These are phyloP conservation scores for Crithidia mellificae DNA, from an alignment of 208 protist genomes.

Conservation along the genomic window DNA sequence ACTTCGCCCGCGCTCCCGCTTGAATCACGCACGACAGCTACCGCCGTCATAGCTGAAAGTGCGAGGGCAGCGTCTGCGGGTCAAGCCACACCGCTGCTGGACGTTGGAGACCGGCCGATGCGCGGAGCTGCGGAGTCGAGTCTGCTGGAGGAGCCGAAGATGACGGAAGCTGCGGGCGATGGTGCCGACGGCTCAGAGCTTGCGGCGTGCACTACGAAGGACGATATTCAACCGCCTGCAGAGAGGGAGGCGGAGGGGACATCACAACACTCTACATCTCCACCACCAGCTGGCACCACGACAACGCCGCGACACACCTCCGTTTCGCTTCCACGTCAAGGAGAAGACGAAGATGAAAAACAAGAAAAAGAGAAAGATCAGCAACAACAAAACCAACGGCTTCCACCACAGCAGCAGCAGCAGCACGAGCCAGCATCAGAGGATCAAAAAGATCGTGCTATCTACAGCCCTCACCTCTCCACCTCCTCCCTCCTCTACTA, in stretches of 20 bases:
- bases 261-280: background rate
- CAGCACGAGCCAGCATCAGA: background rate
- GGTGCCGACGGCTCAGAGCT: no score
- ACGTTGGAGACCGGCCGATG: no score
- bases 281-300: background rate
- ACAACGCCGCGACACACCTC: background rate
- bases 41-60: no score
- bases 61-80: no score
- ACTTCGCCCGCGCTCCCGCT: background rate
- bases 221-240: no score
- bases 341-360: no score
- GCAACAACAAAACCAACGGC: no score
- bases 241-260: no score
- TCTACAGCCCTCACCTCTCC: slow-evolving; percentile 38
- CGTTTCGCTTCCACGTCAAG: background rate
- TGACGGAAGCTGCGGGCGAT: background rate
- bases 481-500: slow-evolving; percentile 49
- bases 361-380: no score
- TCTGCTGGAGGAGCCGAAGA: background rate
- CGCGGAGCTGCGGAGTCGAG: background rate
- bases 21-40: no score
- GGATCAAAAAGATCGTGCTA: background rate
- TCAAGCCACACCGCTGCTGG: no score
- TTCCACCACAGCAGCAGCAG: background rate
- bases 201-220: no score